Conservation (phyloP, 352 stramenopile genomes). For the Aphanomyces euteiches region DNA sequence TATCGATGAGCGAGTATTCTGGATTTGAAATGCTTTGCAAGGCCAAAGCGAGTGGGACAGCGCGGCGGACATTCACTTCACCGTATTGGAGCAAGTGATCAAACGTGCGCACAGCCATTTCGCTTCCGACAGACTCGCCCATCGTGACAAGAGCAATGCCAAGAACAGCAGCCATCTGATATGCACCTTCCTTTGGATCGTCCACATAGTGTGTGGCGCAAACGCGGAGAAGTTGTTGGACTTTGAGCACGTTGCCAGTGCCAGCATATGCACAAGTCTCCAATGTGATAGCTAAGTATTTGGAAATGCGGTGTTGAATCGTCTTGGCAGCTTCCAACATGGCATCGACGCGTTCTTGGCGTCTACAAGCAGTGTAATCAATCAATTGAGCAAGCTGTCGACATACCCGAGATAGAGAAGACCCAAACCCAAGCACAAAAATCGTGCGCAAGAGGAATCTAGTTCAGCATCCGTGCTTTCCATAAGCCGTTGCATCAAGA, state of each 20-base stretch:
- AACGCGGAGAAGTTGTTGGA: slow-evolving; percentile 96
- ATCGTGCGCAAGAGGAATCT: slow-evolving; percentile 93
- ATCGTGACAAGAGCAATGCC: slow-evolving; percentile 98
- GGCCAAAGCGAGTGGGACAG: slow-evolving; percentile 95
- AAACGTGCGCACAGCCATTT: slow-evolving; percentile 99
- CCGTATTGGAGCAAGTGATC: slow-evolving; percentile 99
- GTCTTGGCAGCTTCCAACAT: slow-evolving; percentile 98
- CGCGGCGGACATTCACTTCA: slow-evolving; percentile 95
- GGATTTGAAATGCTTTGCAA: slow-evolving; percentile 97
- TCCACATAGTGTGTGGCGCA: slow-evolving; percentile 96
- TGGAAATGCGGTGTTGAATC: slow-evolving; percentile 96
- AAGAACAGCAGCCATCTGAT: slow-evolving; percentile 94
- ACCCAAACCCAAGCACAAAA: slow-evolving; percentile 96
- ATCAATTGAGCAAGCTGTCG: neutral
- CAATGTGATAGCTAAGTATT: slow-evolving; percentile 96
- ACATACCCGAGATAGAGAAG: slow-evolving; percentile 96
- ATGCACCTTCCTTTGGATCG: slow-evolving; percentile 66
- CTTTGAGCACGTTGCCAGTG: slow-evolving; percentile 98
- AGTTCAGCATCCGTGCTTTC: slow-evolving; percentile 97
- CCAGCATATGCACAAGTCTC: slow-evolving; percentile 98
- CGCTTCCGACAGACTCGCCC: slow-evolving; percentile 94
- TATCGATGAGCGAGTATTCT: slow-evolving; percentile 95
- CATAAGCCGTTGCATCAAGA: slow-evolving; percentile 97
- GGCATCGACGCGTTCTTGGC: slow-evolving; percentile 94
- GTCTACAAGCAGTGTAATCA: slow-evolving; percentile 37